Conservation (phyloP, 1,284 basidiomycete genomes). For the Abortiporus biennis region DNA sequence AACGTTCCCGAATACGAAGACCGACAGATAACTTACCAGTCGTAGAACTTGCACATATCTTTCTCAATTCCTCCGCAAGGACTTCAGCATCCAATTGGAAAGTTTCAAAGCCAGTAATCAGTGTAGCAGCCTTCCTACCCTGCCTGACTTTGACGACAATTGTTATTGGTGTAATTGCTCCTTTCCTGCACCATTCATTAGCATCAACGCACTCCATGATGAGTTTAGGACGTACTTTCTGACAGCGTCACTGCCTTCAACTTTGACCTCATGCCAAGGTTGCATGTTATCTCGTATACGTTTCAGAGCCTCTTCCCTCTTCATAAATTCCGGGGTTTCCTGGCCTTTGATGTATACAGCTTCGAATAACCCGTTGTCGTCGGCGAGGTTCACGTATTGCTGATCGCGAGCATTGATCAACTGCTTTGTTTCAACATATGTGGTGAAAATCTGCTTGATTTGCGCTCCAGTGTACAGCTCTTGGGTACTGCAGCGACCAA, state of each 20-base stretch:
- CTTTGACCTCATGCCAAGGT: constrained; percentile 57
- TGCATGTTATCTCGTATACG: constrained; percentile 63
- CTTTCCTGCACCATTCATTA: constrained; percentile 52
- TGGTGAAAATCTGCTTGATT: constrained; percentile 50
- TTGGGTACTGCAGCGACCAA: constrained; percentile 33
- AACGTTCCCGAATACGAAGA: neutral
- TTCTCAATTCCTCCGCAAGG: constrained; percentile 76
- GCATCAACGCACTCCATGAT: neutral
- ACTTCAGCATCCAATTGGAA: constrained; percentile 65
- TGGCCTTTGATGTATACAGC: constrained; percentile 46
- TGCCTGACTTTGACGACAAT: constrained; percentile 68
- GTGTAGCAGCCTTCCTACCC: constrained; percentile 72
- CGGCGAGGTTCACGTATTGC: constrained; percentile 65
- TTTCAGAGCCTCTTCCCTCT: constrained; percentile 62
- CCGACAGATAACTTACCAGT: constrained; percentile 40
- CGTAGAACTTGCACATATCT: constrained; percentile 72
- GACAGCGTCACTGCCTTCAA: constrained; percentile 43
- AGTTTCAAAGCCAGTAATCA: constrained; percentile 73
- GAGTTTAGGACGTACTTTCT: constrained; percentile 40
- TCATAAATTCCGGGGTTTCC: constrained; percentile 47
- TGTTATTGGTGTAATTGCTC: constrained; percentile 61
- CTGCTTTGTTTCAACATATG: constrained; percentile 55
- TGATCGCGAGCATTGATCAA: constrained; percentile 64
- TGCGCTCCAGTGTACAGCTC: constrained; percentile 50
- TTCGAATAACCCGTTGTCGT: constrained; percentile 36